A percentile compares a stretch with the other conserved stretches of the same genome.
Evolutionary conservation across 1,284 basidiomycete genomes (phyloP).

Genomic region (Rhizoctonia solani): DNA sequence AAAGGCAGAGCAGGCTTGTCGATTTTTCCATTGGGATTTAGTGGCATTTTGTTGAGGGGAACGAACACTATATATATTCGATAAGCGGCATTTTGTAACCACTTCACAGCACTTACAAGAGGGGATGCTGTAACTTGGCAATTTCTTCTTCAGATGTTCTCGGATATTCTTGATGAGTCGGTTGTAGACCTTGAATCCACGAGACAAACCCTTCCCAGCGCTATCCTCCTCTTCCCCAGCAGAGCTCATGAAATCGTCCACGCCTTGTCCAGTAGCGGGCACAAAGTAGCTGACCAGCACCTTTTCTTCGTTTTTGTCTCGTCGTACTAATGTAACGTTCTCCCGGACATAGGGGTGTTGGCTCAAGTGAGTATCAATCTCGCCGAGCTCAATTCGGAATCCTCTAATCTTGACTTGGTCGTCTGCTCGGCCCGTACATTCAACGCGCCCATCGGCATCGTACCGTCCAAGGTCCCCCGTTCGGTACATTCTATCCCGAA

Average conservation of each 20-base stretch:
- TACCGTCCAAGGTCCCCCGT: conserved; percentile 97
- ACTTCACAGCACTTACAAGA: conserved; percentile 57
- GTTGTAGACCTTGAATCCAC: conserved; percentile 81
- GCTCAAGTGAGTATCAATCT: conserved; percentile 96
- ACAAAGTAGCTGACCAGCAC: conserved; percentile 98
- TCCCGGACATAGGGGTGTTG: conserved; percentile 93
- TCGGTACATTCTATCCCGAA: conserved; percentile 97
- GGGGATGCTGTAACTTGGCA: conserved; percentile 92
- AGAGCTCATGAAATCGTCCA: conserved; percentile 79
- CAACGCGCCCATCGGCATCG: conserved; percentile 89
- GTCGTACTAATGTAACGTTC: conserved; percentile 94
- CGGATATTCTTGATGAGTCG: conserved; percentile 91
- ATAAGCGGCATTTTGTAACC: conserved; percentile 31
- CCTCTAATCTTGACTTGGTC: conserved; percentile 99
- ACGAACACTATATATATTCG: conserved; percentile 77
- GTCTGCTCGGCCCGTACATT: conserved; percentile 96
- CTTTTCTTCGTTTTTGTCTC: conserved; percentile 99
- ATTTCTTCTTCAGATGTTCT: conserved; percentile 95
- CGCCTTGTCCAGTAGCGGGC: conserved; percentile 72
- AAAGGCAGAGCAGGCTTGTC: conserved; percentile 99
- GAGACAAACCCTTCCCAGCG: conserved; percentile 57
- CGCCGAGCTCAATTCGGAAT: conserved; percentile 98
- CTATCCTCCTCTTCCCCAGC: conserved; percentile 60
- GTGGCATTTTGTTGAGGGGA: conserved; percentile 91
- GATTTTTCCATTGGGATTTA: conserved; percentile 99